Evolutionary conservation across 2,329 filamentous ascomycete species (phyloP).

Genomic region (Chaetothyriales sp.): DNA sequence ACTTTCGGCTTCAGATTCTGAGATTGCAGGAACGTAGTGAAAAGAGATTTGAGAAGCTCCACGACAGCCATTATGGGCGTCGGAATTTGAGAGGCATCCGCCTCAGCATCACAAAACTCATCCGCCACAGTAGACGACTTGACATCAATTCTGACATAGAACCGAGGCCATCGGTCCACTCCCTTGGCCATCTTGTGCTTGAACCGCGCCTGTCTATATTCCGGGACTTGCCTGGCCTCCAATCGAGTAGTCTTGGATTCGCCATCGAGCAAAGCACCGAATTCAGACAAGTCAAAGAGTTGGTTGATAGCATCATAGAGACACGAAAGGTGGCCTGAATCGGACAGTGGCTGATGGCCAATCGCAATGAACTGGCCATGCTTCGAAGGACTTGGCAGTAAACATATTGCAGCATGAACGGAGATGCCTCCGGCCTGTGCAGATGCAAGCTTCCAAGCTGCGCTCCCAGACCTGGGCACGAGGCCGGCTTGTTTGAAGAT

Average conservation of each 20-base stretch:
- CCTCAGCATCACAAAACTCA: background rate
- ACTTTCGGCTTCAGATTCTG: background rate
- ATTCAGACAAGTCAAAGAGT: constrained; percentile 61
- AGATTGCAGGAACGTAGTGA: background rate
- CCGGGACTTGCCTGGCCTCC: background rate
- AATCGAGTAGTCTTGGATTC: constrained; percentile 20
- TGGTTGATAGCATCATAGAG: constrained; percentile 69
- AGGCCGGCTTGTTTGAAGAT: constrained; percentile 20
- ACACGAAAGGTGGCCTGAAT: constrained; percentile 45
- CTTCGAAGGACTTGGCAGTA: constrained; percentile 53
- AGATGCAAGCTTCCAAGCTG: constrained; percentile 56
- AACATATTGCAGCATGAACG: constrained; percentile 58
- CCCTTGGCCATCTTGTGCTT: constrained; percentile 43
- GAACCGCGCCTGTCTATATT: constrained; percentile 34
- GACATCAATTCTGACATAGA: constrained; percentile 56
- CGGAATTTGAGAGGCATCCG: background rate
- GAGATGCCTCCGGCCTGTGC: constrained; percentile 50
- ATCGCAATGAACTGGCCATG: constrained; percentile 69
- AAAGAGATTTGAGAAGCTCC: background rate
- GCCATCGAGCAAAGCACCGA: constrained; percentile 48
- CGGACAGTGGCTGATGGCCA: constrained; percentile 52
- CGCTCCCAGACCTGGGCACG: constrained; percentile 25
- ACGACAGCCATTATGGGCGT: background rate
- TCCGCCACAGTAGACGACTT: background rate
- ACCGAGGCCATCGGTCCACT: constrained; percentile 78